Conservation (phyloP, 352 stramenopile genomes). For the Phytophthora pinifolia region DNA sequence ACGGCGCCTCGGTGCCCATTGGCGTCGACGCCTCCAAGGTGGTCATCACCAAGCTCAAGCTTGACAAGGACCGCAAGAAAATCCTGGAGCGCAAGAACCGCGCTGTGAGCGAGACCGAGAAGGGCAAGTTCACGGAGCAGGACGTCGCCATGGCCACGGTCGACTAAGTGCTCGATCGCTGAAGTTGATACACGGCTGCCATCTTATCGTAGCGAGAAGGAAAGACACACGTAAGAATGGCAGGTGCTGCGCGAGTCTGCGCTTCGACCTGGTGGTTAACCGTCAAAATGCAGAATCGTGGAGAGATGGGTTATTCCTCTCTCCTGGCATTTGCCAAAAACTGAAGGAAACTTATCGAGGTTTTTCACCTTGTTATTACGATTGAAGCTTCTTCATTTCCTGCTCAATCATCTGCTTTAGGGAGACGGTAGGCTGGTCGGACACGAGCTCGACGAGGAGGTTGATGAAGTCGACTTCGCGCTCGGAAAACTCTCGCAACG, state of each 20-base stretch:
- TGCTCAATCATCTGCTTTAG: slow-evolving; percentile 74
- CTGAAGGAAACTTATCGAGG: slow-evolving; percentile 2
- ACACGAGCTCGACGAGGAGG: slow-evolving; percentile 73
- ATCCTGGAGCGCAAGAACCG: slow-evolving; percentile 99
- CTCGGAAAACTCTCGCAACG: slow-evolving; percentile 68
- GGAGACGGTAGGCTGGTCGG: slow-evolving; percentile 59
- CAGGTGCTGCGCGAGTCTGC: slow-evolving; percentile 13
- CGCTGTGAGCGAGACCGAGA: slow-evolving; percentile 67
- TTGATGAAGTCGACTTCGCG: slow-evolving; percentile 84
- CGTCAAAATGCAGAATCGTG: slow-evolving; percentile 26
- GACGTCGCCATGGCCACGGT: slow-evolving; percentile 89
- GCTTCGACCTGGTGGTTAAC: slow-evolving; percentile 4
- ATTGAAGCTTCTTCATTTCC: slow-evolving; percentile 61
- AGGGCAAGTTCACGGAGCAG: slow-evolving; percentile 91
- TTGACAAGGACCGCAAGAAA: slow-evolving; percentile 99
- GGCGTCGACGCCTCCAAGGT: slow-evolving; percentile 98
- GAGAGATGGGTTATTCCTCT: slow-evolving; percentile 13
- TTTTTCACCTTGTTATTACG: too few relatives aligned
- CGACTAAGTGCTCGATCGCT: slow-evolving; percentile 62
- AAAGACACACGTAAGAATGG: slow-evolving; percentile 34
- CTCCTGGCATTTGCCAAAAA: slow-evolving; percentile 26
- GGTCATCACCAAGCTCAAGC: slow-evolving; percentile 99
- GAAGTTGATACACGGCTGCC: slow-evolving; percentile 8
- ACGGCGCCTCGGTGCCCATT: slow-evolving; percentile 95
- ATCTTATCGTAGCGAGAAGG: slow-evolving; percentile 44